Conservation (phyloP, 192 early-diverging fungal genomes). For the Obelidium mucronatum region DNA sequence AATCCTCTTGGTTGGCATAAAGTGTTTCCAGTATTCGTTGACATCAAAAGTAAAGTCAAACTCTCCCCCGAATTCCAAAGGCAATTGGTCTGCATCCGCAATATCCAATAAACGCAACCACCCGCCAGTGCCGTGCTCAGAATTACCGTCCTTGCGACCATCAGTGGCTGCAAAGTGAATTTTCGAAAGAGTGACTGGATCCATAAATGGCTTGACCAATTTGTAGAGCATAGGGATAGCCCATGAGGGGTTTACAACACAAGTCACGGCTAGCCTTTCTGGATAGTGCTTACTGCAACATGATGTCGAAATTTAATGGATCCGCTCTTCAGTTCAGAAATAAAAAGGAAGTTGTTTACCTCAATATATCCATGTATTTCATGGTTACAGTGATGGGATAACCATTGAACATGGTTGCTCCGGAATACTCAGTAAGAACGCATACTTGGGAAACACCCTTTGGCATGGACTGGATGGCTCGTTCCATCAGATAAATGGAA, state of each 20-base stretch:
- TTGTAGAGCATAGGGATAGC: constrained; percentile 84
- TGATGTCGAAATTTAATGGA: not conserved
- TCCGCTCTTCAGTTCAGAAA: too few relatives aligned
- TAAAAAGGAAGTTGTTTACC: not conserved
- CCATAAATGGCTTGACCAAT: constrained; percentile 81
- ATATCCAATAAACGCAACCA: constrained; percentile 59
- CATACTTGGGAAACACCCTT: constrained; percentile 76
- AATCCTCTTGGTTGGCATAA: constrained; percentile 60
- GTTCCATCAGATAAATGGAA: constrained; percentile 82
- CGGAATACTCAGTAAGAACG: constrained; percentile 83
- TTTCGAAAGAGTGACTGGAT: constrained; percentile 87
- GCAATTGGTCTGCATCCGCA: constrained; percentile 62
- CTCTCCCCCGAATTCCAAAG: constrained; percentile 74
- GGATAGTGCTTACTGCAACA: constrained; percentile 13
- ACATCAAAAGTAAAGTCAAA: constrained; percentile 72
- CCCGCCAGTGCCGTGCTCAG: constrained; percentile 31
- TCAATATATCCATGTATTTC: constrained; percentile 74
- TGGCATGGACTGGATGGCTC: constrained; percentile 73
- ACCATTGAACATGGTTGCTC: constrained; percentile 76
- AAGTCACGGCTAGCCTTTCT: constrained; percentile 36
- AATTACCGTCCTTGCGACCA: constrained; percentile 4
- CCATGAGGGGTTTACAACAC: constrained; percentile 80
- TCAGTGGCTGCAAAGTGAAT: constrained; percentile 51
- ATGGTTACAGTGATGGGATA: constrained; percentile 41
- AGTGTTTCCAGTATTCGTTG: constrained; percentile 69